These are phyloP conservation scores for Saprolegnia parasitica DNA, from an alignment of 352 stramenopile species.

Conservation along the genomic window DNA sequence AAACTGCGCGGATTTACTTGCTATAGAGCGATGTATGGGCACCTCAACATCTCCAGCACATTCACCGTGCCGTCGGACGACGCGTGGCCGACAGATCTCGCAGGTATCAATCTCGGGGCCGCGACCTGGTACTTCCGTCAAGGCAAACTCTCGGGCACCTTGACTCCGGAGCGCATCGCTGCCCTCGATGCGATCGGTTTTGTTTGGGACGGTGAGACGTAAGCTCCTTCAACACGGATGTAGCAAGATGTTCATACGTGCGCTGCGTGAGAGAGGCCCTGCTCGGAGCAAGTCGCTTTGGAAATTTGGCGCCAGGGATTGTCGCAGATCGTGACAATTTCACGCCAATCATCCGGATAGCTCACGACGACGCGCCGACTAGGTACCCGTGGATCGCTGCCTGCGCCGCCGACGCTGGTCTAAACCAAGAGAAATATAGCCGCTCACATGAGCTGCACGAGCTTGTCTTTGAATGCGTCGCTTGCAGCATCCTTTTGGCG, in stretches of 20 bases:
- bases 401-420: no score
- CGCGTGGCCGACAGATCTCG: conserved; percentile 45
- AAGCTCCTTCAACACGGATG: neutral
- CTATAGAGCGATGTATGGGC: neutral
- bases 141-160: neutral
- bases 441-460: no score
- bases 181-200: neutral
- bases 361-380: no score
- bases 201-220: neutral
- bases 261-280: no score
- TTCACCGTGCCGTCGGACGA: conserved; percentile 23
- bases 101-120: conserved; percentile 5
- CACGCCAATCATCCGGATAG: no score
- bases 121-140: neutral
- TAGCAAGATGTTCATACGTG: neutral
- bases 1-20: neutral
- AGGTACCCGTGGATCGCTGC: no score
- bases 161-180: neutral
- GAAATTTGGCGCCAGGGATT: neutral
- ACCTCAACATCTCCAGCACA: neutral
- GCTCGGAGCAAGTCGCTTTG: neutral
- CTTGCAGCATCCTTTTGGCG: no score
- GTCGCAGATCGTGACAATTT: neutral
- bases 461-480: no score
- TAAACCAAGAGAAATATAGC: no score